Base-by-base conservation (phyloP, 2,329 filamentous ascomycete species). In the Pseudocercospora vitis region DNA sequence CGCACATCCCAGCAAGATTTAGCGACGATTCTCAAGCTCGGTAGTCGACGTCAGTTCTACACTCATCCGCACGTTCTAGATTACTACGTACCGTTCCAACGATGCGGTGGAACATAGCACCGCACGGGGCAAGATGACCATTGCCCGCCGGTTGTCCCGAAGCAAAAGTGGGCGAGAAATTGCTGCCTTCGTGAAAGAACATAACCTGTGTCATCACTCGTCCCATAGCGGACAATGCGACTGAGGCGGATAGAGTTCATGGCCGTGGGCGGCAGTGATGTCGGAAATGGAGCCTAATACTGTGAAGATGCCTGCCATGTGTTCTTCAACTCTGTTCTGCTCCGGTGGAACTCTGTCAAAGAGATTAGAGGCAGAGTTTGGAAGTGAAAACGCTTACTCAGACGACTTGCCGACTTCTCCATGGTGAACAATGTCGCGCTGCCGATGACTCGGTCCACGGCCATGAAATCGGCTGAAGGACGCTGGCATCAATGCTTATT, bases 41-140 rank as follows among this genome's bases (percentile, higher is more conserved):
- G 42, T 35, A 48, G 32, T 37, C 44, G 39, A 58, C 52, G 49
- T 58, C 56, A 58, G 52, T 49, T 55, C 39, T 50, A 12, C 28
- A 24, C 29, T 44, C 28, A 31, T n/a, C n/a, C n/a, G 24, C 40
- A 35, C 12, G 49, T 42, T 45, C 42, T 29, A 45, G 7, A 45
- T 45, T 14, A 45, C 42, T 28, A 31, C 42, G 24, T 18, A 45
- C 26, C 42, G 24, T 31, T 5, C 23, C 28, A 9, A 28, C 26
- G 42, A 31, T 28, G 42, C 42, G 26, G 23, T 26, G 14, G 14
- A 42, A 42, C 5, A 23, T 26, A 26, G 37, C 37, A 6, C 21
- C 19, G 21, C 37, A 42, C n/a, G 24, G 37, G 37, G 37, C 37
- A 40, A 40, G 37, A 14, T 12, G 18, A n/a, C 9, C 18, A 29